Evolutionary conservation across 768 basidiomycete genomes (phyloP).

Genomic region (Xerocomus spinulosus): DNA sequence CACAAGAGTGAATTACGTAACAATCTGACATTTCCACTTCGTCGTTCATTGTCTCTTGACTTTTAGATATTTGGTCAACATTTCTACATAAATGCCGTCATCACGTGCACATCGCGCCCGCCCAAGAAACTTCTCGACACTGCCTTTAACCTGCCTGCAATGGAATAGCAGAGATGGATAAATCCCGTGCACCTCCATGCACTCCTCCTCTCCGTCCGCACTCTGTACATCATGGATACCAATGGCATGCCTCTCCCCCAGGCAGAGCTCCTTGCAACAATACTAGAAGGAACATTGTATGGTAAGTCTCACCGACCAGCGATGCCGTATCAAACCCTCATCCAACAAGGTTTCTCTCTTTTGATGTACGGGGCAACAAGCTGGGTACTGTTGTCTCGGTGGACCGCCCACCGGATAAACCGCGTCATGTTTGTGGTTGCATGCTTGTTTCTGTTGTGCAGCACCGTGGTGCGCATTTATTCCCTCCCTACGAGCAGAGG

Average conservation of each 20-base stretch:
- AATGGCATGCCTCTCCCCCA: conserved; percentile 3
- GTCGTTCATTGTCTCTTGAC: no score
- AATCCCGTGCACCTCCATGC: neutral
- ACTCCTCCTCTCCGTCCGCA: neutral
- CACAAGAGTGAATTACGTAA: no score
- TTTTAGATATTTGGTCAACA: no score
- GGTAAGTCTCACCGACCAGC: neutral
- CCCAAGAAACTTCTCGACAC: neutral
- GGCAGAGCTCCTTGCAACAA: conserved; percentile 3
- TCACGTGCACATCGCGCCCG: no score
- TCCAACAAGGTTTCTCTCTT: conserved; percentile 25
- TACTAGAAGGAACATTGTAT: conserved; percentile 4
- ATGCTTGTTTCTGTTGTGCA: conserved; percentile 21
- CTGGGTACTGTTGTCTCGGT: conserved; percentile 14
- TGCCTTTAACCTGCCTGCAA: neutral
- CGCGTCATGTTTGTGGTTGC: conserved; percentile 16
- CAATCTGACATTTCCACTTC: no score
- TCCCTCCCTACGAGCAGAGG: neutral
- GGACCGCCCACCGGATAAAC: conserved; percentile 5
- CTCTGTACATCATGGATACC: neutral
- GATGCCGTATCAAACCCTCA: neutral
- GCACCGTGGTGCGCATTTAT: conserved; percentile 17
- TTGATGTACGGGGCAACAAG: conserved; percentile 29
- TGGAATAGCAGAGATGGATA: neutral
- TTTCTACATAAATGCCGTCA: no score